Percentiles rank a stretch among this genome's conserved stretches.
These are phyloP conservation scores for Phytophthora pluvialis DNA, from an alignment of 352 stramenopile species.

Conservation along the genomic window DNA sequence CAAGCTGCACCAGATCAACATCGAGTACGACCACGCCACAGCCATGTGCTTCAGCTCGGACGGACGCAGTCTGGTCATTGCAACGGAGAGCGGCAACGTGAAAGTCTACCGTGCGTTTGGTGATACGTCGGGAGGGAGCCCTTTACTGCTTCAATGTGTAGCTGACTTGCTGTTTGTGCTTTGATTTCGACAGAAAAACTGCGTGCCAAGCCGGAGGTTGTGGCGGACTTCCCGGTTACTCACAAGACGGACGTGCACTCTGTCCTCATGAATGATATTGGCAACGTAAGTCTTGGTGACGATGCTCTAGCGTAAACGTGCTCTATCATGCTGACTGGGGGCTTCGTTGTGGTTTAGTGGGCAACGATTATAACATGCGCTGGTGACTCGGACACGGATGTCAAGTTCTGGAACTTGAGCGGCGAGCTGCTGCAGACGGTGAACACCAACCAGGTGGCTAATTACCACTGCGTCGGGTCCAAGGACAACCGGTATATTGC, in stretches of 20 bases:
- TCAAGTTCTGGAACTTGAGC: slow-evolving; percentile 84
- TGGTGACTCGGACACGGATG: slow-evolving; percentile 70
- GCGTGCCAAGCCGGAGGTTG: slow-evolving; percentile 72
- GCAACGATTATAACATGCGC: slow-evolving; percentile 80
- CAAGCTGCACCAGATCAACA: slow-evolving; percentile 66
- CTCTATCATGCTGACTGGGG: slow-evolving; percentile 8
- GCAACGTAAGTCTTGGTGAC: slow-evolving; percentile 40
- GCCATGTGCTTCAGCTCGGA: slow-evolving; percentile 81
- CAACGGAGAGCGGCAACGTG: slow-evolving; percentile 69
- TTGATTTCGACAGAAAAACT: slow-evolving; percentile 66
- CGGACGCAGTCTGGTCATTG: slow-evolving; percentile 71
- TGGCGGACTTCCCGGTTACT: slow-evolving; percentile 59
- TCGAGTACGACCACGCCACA: slow-evolving; percentile 83
- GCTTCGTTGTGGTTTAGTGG: slow-evolving; percentile 45
- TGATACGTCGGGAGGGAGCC: background rate
- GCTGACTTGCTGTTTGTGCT: slow-evolving; percentile 9
- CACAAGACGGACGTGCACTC: slow-evolving; percentile 85
- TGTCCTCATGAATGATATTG: slow-evolving; percentile 85
- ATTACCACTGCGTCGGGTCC: slow-evolving; percentile 81
- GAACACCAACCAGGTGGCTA: slow-evolving; percentile 84
- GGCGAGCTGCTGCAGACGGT: slow-evolving; percentile 73
- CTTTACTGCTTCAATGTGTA: background rate
- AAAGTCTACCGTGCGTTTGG: slow-evolving; percentile 73
- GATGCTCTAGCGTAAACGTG: background rate
- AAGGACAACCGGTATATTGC: slow-evolving; percentile 87